Evolutionary conservation across 1,284 basidiomycete genomes (phyloP), one percentile per base, ranked within the genome.

Genomic region (Coniferiporia weirii): DNA sequence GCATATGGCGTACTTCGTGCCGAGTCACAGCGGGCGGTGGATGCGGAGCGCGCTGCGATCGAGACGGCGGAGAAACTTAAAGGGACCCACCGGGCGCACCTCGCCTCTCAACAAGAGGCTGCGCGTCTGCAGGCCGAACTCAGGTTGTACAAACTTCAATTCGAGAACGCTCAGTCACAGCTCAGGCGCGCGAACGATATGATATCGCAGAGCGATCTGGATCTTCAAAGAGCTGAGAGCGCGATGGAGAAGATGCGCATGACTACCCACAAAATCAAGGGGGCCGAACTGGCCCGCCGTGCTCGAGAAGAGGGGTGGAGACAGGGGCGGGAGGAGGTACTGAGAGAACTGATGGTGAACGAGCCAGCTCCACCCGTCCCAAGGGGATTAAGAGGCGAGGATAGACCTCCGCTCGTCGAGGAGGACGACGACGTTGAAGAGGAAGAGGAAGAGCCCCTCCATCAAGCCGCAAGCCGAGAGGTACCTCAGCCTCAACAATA

Each of bases 151-250:
- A 82, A 85, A 64, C 65, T 83, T 3, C 84, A 88, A 69, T 74
- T 86, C 35, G 79, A 83, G 32, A 79, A 79, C 64, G 85, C 86
- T 3, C 82, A 84, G 64, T 71, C 73, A 59, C 85, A 89, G 67
- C 81, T 89, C 46, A 62, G 69, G 20, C 75, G 77, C 50, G 78
- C 79, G 32, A 71, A 68, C 63, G 69, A 70, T 4, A 69, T 79
- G 1, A 78, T 82, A 65, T 68, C 69, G 12, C 75, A 82, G 64
- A 56, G 51, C n/a, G 61, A 62, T 43, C 22, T n/a, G 13, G 61
- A 62, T 8, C 73, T 77, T 44, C 75, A 82, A 17, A 76, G 80
- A 3, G 82, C 82, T 0, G 80, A 83, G 66, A 68, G 70, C 0
- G 73, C 72, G 0, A 80, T 79, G 6, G 69, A 71, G 5, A 72